These are phyloP conservation scores for Spizellomyces punctatus DNA, from an alignment of 192 early-diverging fungal species.

Conservation along the genomic window DNA sequence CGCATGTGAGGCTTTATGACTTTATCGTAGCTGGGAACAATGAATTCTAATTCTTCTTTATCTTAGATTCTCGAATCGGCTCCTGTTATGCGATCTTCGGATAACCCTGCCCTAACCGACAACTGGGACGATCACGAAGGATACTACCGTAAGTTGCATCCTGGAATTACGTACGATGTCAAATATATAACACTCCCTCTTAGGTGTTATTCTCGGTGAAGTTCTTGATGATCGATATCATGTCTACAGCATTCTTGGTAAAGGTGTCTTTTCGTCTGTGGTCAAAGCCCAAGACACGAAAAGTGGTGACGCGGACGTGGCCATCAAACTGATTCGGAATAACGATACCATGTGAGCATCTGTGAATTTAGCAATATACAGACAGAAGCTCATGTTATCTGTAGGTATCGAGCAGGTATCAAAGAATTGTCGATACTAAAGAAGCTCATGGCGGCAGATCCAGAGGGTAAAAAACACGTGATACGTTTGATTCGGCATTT, in stretches of 20 bases:
- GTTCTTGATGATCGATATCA: constrained; percentile 83
- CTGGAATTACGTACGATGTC: neutral
- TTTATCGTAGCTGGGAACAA: constrained; percentile 2
- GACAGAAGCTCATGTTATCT: constrained; percentile 11
- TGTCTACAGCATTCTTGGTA: constrained; percentile 82
- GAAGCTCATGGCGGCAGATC: constrained; percentile 81
- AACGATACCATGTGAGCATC: constrained; percentile 83
- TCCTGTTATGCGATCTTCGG: constrained; percentile 42
- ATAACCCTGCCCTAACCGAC: constrained; percentile 66
- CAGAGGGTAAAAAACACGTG: constrained; percentile 84
- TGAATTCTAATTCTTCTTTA: neutral
- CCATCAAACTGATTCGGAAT: constrained; percentile 94
- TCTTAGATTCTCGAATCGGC: constrained; percentile 44
- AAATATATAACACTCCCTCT: neutral
- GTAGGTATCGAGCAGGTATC: constrained; percentile 78
- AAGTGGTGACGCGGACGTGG: constrained; percentile 75
- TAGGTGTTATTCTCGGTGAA: constrained; percentile 82
- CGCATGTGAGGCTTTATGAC: constrained; percentile 33
- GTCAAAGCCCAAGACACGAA: constrained; percentile 82
- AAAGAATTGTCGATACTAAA: constrained; percentile 91
- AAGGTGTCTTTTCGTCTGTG: constrained; percentile 95
- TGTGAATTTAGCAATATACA: neutral
- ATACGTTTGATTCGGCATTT: constrained; percentile 86
- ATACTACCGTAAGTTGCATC: constrained; percentile 82
- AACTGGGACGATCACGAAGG: constrained; percentile 98